Percentiles rank a stretch among this genome's conserved stretches.
phyloP scores from a whole-genome alignment of 345 rosid species.

The Populus alba region DNA sequence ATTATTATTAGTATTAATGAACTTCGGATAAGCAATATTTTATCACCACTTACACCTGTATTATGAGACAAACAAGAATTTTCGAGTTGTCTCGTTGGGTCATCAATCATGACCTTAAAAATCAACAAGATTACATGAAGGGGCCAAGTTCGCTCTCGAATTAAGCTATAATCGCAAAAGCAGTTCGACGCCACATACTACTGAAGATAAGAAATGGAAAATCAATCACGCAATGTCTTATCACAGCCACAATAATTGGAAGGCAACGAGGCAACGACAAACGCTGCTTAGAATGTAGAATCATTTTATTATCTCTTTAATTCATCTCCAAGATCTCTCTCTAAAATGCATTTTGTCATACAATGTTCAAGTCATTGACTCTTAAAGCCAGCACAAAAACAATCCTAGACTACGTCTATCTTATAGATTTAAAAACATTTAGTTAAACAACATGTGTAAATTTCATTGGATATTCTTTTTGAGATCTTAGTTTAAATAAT shows the following conservation, averaged over 20 bases:
- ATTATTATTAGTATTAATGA: background rate
- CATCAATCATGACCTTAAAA: conserved; percentile 12
- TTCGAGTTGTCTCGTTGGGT: background rate
- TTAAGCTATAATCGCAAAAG: conserved; percentile 8
- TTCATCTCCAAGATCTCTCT: background rate
- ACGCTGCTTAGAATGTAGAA: conserved; percentile 22
- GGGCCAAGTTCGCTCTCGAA: background rate
- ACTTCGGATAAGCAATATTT: background rate
- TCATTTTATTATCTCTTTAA: conserved; percentile 17
- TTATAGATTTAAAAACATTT: no score
- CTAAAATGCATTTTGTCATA: background rate
- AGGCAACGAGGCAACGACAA: conserved; percentile 14
- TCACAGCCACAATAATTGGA: conserved; percentile 25
- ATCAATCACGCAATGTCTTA: conserved; percentile 14
- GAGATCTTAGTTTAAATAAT: no score
- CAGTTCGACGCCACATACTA: conserved; percentile 4
- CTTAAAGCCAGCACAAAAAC: background rate
- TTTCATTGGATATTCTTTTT: no score
- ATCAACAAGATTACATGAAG: conserved; percentile 5
- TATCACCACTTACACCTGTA: background rate
- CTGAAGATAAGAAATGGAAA: conserved; percentile 4
- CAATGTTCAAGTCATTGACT: conserved; percentile 15
- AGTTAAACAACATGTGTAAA: no score
- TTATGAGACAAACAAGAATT: background rate
- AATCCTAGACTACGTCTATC: background rate